Percentiles rank a stretch among this genome's conserved stretches.
These are phyloP conservation scores for Nevesoporus exiguus DNA, from an alignment of 768 basidiomycete genomes.

Conservation along the genomic window DNA sequence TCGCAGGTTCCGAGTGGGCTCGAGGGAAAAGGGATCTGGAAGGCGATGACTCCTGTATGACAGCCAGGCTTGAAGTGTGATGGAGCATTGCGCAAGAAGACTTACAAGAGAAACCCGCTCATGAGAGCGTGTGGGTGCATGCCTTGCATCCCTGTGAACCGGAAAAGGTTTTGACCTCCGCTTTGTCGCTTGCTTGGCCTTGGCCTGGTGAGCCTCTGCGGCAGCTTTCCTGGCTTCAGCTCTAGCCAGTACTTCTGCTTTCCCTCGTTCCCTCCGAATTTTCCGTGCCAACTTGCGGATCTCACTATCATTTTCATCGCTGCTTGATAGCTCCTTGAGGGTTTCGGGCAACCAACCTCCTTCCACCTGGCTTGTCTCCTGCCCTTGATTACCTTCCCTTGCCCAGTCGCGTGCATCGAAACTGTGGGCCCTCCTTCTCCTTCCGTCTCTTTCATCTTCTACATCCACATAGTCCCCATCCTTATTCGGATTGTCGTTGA, in stretches of 20 bases:
- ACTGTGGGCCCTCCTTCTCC: constrained; percentile 4
- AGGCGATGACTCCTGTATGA: constrained; percentile 8
- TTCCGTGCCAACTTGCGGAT: constrained; percentile 33
- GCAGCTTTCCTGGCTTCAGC: constrained; percentile 19
- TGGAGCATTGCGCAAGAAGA: not conserved
- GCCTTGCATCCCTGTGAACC: constrained; percentile 4
- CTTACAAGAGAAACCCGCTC: constrained; percentile 14
- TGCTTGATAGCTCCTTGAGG: constrained; percentile 37
- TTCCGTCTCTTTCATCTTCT: constrained; percentile 11
- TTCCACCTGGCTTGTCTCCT: not conserved
- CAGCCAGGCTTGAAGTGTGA: not conserved
- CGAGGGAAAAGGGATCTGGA: constrained; percentile 4
- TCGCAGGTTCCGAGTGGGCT: constrained; percentile 11
- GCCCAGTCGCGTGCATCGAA: not conserved
- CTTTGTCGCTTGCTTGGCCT: constrained; percentile 14
- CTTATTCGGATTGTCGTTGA: constrained; percentile 19
- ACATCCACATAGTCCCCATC: constrained; percentile 27
- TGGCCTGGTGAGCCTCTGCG: constrained; percentile 12
- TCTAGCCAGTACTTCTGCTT: constrained; percentile 16
- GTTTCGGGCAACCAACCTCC: constrained; percentile 33
- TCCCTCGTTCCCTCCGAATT: constrained; percentile 31
- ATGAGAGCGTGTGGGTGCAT: not conserved
- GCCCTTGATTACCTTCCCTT: not conserved
- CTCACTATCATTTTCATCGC: constrained; percentile 42
- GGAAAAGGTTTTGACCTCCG: constrained; percentile 28